phyloP scores from a whole-genome alignment of 2,329 filamentous ascomycete species.

The Pseudogymnoascus sp. region DNA sequence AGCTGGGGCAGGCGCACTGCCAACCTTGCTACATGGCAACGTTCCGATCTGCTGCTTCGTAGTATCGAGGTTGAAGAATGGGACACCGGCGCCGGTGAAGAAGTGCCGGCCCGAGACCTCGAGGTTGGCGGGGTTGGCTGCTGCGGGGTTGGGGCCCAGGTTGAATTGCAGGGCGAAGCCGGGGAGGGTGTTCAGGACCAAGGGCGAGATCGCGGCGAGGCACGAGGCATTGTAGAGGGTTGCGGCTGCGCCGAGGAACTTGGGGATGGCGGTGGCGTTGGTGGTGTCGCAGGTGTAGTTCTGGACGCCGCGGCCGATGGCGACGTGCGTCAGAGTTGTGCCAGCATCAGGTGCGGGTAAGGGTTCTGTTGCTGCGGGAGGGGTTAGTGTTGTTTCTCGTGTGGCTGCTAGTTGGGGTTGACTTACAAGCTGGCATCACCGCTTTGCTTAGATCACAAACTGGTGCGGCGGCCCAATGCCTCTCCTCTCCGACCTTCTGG shows the following conservation, averaged over 20 bases:
- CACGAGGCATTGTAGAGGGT: conserved; percentile 85
- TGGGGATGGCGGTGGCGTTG: conserved; percentile 52
- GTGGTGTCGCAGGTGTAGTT: conserved; percentile 78
- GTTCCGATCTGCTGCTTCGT: conserved; percentile 46
- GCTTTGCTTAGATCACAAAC: conserved; percentile 47
- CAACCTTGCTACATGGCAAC: conserved; percentile 53
- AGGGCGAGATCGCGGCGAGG: conserved; percentile 59
- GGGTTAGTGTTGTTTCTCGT: conserved; percentile 15
- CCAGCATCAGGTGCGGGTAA: conserved; percentile 54
- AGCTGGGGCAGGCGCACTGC: conserved; percentile 51
- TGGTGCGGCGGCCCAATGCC: conserved; percentile 33
- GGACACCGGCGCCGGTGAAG: conserved; percentile 62
- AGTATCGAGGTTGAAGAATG: conserved; percentile 72
- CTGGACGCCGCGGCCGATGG: conserved; percentile 79
- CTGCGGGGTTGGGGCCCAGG: conserved; percentile 33
- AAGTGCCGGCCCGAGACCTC: conserved; percentile 69
- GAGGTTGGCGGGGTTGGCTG: conserved; percentile 49
- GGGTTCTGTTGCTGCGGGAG: conserved; percentile 40
- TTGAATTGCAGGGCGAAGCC: conserved; percentile 60
- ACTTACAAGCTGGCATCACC: conserved; percentile 41
- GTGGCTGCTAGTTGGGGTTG: neutral
- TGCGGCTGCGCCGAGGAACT: conserved; percentile 64
- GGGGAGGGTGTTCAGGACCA: conserved; percentile 56
- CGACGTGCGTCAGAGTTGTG: conserved; percentile 64
- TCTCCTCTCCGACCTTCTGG: conserved; percentile 42